Conservation (phyloP, 306 rosid genomes). For the Cucumis sativus region DNA sequence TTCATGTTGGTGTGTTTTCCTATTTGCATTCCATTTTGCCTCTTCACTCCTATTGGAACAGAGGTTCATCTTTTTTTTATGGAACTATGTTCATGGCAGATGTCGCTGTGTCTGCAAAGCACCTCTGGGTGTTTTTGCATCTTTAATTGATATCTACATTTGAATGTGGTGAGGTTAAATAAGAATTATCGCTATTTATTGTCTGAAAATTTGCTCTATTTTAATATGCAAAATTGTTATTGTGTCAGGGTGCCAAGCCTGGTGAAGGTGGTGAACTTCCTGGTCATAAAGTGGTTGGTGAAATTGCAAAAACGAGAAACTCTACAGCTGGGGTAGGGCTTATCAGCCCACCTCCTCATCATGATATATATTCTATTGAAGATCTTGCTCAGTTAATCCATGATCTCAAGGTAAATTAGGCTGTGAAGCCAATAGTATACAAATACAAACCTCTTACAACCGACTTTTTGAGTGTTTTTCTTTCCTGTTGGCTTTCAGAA, state of each 20-base stretch:
- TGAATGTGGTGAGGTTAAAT: constrained; percentile 33
- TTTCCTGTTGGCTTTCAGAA: constrained; percentile 35
- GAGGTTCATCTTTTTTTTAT: constrained; percentile 36
- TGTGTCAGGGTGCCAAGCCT: constrained; percentile 89
- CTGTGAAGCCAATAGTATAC: neutral
- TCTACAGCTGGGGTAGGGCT: constrained; percentile 99
- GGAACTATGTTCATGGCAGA: constrained; percentile 42
- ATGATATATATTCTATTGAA: constrained; percentile 95
- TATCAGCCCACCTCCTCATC: constrained; percentile 99
- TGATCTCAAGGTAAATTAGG: constrained; percentile 61
- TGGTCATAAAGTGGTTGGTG: constrained; percentile 95
- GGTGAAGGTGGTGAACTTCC: constrained; percentile 99
- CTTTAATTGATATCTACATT: constrained; percentile 31
- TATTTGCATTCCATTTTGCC: constrained; percentile 10
- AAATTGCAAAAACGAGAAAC: constrained; percentile 86
- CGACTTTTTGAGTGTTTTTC: neutral
- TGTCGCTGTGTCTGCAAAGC: constrained; percentile 47
- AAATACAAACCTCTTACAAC: neutral
- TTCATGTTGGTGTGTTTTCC: neutral
- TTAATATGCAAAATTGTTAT: constrained; percentile 17
- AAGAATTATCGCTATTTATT: constrained; percentile 5
- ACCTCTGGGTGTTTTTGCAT: constrained; percentile 49
- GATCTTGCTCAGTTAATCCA: constrained; percentile 94
- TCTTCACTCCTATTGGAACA: constrained; percentile 23
- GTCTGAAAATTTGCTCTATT: constrained; percentile 9